Base-by-base conservation (phyloP, 129 eudicot species). In the Heracleum sosnowskyi region DNA sequence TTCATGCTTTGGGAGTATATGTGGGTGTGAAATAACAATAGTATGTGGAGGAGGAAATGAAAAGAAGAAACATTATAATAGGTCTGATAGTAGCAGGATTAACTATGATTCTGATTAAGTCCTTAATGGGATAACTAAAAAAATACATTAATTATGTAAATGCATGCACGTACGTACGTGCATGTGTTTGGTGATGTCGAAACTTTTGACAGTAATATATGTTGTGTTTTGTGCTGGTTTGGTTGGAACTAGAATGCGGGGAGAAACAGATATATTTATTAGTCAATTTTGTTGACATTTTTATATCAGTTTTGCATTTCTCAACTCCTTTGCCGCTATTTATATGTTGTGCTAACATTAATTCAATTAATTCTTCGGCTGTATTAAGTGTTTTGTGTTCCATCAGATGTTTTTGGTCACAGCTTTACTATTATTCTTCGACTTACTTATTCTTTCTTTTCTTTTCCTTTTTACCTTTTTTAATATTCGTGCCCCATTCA, bases 1-100 rank as follows among this genome's bases (percentile, higher is more conserved):
- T 39, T 77, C 79, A 2, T 77, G 79, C 53, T 77, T 77, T 13
- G 79, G 79, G 42, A 77, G 9, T 40, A 35, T 62, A 26, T 77
- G 64, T 26, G 79, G 79, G 35, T 57, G 72, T 60, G 79, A 77
- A 53, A 53, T 77, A 36, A 35, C 79, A 8, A 77, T 77, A 35
- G 79, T 77, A 5, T 77, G 79, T 8, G 79, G 79, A 4, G 42
- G 63, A 17, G 42, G 63, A 17, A 37, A 40, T 4, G 47, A 37
- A 35, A 51, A 57, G 79, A 76, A 44, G 29, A 37, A 72, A 9
- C 34, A 0, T 4, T 11, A 73, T 73, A 73, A 73, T 73, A 73
- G 77, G 47, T 11, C 60, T 73, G 39, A 73, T 12, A 73, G 77
- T 73, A 73, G 77, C 57, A 73, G 29, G 55, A 4, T 5, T 42